A percentile compares a stretch with the other conserved stretches of the same genome.
phyloP scores from a whole-genome alignment of 495 filamentous ascomycete species.

The Podospora anserina region DNA sequence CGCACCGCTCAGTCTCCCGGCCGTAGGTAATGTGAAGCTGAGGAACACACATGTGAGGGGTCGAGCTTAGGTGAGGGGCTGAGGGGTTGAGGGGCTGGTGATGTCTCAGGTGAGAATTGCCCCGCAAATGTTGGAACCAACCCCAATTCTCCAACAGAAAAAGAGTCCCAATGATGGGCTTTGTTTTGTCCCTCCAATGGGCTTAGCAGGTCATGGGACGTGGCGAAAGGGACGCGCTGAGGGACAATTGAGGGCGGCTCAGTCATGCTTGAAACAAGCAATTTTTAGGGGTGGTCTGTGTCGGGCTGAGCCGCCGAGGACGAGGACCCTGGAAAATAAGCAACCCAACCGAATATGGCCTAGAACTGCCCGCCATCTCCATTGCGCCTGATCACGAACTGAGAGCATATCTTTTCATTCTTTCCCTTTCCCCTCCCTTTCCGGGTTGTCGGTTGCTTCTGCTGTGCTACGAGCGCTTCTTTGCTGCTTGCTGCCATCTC shows the following conservation, averaged over 20 bases:
- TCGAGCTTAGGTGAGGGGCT: not conserved
- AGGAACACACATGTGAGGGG: not conserved
- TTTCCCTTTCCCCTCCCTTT: constrained; percentile 5
- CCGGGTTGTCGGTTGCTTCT: not conserved
- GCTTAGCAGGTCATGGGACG: not conserved
- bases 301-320: not conserved
- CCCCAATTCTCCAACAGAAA: not conserved
- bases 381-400: not conserved
- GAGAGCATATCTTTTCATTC: not conserved
- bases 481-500: not conserved
- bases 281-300: not conserved
- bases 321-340: not conserved
- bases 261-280: not conserved
- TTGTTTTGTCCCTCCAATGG: not conserved
- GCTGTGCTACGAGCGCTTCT: not conserved
- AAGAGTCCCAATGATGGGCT: not conserved
- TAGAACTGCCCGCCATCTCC: not conserved
- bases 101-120: not conserved
- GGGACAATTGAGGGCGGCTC: not conserved
- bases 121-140: not conserved
- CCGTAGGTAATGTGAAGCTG: too few species aligned
- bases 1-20: not conserved
- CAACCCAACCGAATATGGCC: not conserved
- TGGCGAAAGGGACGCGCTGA: constrained; percentile 1
- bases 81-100: not conserved